A percentile compares a stretch with the other conserved stretches of the same genome.
Evolutionary conservation across 495 filamentous ascomycete genomes (phyloP).

Genomic region (Cudoniella acicularis): DNA sequence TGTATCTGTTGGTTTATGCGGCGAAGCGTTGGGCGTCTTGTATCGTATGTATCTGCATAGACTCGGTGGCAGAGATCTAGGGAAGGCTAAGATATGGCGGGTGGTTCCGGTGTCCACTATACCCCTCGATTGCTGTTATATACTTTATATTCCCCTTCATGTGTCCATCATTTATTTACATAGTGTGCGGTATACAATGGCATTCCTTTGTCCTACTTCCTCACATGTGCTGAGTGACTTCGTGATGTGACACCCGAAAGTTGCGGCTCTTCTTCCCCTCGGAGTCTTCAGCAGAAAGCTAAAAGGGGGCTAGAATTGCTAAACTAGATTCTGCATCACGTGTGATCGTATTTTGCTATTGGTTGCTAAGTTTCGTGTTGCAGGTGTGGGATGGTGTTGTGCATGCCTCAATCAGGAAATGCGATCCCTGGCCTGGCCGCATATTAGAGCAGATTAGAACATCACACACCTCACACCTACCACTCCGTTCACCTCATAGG

Average conservation of each 20-base stretch:
- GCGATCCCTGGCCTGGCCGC: neutral
- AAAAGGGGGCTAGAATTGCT: too few relatives aligned
- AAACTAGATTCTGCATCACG: too few relatives aligned
- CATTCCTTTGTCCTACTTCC: neutral
- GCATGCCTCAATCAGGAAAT: neutral
- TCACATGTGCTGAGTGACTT: too few relatives aligned
- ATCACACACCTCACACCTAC: neutral
- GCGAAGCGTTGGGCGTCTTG: slow-evolving; percentile 13
- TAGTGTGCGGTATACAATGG: neutral
- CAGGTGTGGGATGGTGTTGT: neutral
- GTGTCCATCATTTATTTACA: neutral
- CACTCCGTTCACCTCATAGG: too few relatives aligned
- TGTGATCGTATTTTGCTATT: neutral
- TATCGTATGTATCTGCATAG: slow-evolving; percentile 16
- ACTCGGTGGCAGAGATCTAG: slow-evolving; percentile 12
- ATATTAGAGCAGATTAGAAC: neutral
- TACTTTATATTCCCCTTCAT: neutral
- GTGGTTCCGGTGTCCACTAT: slow-evolving; percentile 9
- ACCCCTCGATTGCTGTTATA: slow-evolving; percentile 3
- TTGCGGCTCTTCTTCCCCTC: neutral
- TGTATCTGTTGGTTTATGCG: neutral
- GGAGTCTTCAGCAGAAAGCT: neutral
- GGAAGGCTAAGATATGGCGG: slow-evolving; percentile 9
- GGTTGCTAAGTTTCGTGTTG: too few relatives aligned
- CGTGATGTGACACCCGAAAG: too few relatives aligned